A percentile compares a stretch with the other conserved stretches of the same genome.
phyloP scores from a whole-genome alignment of 208 protist genomes.

The Leishmania braziliensis region DNA sequence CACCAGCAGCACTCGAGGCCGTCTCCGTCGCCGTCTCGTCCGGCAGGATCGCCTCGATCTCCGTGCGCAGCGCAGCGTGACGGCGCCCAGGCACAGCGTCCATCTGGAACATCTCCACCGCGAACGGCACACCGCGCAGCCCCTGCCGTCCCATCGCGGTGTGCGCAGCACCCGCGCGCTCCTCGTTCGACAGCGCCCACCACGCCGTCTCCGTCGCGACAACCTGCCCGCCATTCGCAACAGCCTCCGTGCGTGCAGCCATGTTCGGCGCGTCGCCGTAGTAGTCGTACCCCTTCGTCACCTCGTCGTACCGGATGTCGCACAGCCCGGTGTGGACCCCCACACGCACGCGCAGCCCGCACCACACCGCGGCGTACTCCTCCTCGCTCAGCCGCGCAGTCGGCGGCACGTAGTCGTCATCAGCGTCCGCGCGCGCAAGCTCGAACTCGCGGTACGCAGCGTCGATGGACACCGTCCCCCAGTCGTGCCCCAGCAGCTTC shows the following conservation, averaged over 20 bases:
- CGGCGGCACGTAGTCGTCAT: slow-evolving; percentile 24
- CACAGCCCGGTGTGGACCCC: slow-evolving; percentile 68
- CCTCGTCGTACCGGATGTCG: slow-evolving; percentile 60
- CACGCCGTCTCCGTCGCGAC: slow-evolving; percentile 49
- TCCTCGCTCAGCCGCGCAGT: slow-evolving; percentile 36
- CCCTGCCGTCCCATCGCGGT: slow-evolving; percentile 35
- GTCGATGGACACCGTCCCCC: slow-evolving; percentile 50
- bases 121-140: slow-evolving; percentile 59
- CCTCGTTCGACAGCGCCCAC: slow-evolving; percentile 34
- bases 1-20: slow-evolving; percentile 19
- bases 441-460: slow-evolving; percentile 53
- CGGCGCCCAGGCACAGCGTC: slow-evolving; percentile 45
- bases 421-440: slow-evolving; percentile 24
- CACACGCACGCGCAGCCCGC: slow-evolving; percentile 56
- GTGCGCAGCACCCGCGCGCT: slow-evolving; percentile 32
- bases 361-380: slow-evolving; percentile 42
- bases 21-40: slow-evolving; percentile 21
- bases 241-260: slow-evolving; percentile 74
- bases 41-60: slow-evolving; percentile 43
- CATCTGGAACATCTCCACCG: slow-evolving; percentile 68
- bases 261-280: slow-evolving; percentile 58
- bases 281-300: slow-evolving; percentile 61
- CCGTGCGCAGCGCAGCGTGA: slow-evolving; percentile 49
- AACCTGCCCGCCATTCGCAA: slow-evolving; percentile 82
- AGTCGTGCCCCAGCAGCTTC: slow-evolving; percentile 56